These are phyloP conservation scores for Fusarium sp. DNA, from an alignment of 2,329 filamentous ascomycete genomes.

Conservation along the genomic window DNA sequence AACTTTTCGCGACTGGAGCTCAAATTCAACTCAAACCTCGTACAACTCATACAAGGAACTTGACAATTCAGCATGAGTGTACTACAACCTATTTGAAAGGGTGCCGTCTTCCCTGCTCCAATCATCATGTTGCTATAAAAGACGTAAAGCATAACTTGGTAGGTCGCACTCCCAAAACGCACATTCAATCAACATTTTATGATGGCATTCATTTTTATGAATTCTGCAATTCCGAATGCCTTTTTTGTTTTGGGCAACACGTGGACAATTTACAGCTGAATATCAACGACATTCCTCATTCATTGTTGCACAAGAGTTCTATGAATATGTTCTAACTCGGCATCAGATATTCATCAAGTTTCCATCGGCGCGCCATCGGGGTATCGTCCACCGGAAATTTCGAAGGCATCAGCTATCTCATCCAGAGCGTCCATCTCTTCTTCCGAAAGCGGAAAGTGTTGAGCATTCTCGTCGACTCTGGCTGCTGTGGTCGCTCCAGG, in stretches of 20 bases:
- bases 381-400: slow-evolving; percentile 63
- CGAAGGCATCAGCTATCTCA: slow-evolving; percentile 60
- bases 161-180: slow-evolving; percentile 17
- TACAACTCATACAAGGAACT: not conserved
- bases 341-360: slow-evolving; percentile 48
- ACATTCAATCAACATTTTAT: slow-evolving; percentile 35
- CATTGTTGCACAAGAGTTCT: not conserved
- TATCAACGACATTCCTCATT: slow-evolving; percentile 8
- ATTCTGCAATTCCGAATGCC: slow-evolving; percentile 64
- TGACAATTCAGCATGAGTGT: not conserved
- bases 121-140: not conserved
- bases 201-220: slow-evolving; percentile 57
- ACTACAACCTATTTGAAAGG: not conserved
- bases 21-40: not conserved
- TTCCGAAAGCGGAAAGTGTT: slow-evolving; percentile 59
- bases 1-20: slow-evolving; percentile 21
- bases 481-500: slow-evolving; percentile 69
- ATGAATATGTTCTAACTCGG: slow-evolving; percentile 24
- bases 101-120: not conserved
- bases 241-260: slow-evolving; percentile 39
- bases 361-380: slow-evolving; percentile 51
- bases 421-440: slow-evolving; percentile 64
- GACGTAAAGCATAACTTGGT: slow-evolving; percentile 18
- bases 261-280: slow-evolving; percentile 51
- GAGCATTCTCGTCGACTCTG: slow-evolving; percentile 72